A percentile compares a stretch with the other conserved stretches of the same genome.
phyloP scores from a whole-genome alignment of 257 asterid genomes.

The Solanum dulcamara region DNA sequence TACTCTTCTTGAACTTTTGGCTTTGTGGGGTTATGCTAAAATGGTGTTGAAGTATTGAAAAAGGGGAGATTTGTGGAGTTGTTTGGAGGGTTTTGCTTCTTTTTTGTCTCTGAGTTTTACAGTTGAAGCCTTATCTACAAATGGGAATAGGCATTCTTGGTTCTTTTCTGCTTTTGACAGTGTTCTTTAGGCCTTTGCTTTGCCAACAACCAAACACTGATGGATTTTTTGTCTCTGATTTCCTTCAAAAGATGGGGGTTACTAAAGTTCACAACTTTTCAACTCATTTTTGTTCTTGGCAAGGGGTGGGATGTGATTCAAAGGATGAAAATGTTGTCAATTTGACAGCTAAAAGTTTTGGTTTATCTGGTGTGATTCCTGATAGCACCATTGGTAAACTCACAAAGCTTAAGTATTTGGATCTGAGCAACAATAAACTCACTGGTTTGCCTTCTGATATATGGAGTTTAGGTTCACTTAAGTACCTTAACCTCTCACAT shows the following conservation, averaged over 20 bases:
- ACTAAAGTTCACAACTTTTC: slow-evolving; percentile 27
- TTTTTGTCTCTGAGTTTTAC: background rate
- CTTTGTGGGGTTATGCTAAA: slow-evolving; percentile 7
- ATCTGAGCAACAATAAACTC: slow-evolving; percentile 74
- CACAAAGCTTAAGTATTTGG: slow-evolving; percentile 50
- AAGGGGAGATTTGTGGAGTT: background rate
- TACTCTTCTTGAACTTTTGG: background rate
- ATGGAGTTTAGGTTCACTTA: slow-evolving; percentile 78
- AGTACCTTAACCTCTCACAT: slow-evolving; percentile 53
- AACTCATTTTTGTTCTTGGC: slow-evolving; percentile 64
- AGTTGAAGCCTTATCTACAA: slow-evolving; percentile 8
- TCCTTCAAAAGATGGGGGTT: slow-evolving; percentile 46
- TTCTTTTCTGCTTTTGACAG: slow-evolving; percentile 29
- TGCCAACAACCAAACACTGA: slow-evolving; percentile 53
- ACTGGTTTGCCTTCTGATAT: slow-evolving; percentile 75
- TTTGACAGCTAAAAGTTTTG: slow-evolving; percentile 43
- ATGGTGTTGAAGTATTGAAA: slow-evolving; percentile 4
- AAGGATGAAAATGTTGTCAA: slow-evolving; percentile 38
- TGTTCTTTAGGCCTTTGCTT: slow-evolving; percentile 27
- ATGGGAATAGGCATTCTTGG: slow-evolving; percentile 42
- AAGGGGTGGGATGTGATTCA: slow-evolving; percentile 61
- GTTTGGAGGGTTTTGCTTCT: slow-evolving; percentile 6
- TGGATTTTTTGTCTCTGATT: slow-evolving; percentile 47
- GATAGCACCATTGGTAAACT: slow-evolving; percentile 82
- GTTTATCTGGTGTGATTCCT: slow-evolving; percentile 71